Percentiles rank a stretch among this genome's conserved stretches.
phyloP scores from a whole-genome alignment of 2,329 filamentous ascomycete genomes.

The Sporothrix luriei region DNA sequence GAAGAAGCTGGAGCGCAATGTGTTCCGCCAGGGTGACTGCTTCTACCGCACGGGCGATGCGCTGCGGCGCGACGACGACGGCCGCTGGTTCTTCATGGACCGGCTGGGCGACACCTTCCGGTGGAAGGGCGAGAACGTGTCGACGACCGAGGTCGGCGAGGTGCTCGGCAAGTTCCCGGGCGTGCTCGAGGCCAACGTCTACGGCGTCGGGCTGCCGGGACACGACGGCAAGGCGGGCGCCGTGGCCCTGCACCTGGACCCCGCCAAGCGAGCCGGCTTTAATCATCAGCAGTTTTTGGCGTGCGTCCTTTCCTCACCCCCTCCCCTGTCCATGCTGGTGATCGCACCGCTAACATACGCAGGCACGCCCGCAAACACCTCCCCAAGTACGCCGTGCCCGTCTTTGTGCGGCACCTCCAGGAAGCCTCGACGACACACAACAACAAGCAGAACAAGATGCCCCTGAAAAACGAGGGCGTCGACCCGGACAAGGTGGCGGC shows the following conservation, averaged over 20 bases:
- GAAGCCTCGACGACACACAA: slow-evolving; percentile 67
- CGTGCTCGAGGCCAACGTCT: slow-evolving; percentile 80
- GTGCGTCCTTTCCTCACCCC: slow-evolving; percentile 39
- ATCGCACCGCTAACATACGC: background rate
- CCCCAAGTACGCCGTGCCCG: slow-evolving; percentile 73
- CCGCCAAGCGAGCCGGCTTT: slow-evolving; percentile 46
- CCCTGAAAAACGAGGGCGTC: slow-evolving; percentile 67
- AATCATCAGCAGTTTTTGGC: slow-evolving; percentile 62
- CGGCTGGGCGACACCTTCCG: slow-evolving; percentile 71
- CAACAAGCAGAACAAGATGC: slow-evolving; percentile 79
- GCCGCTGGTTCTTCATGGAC: slow-evolving; percentile 71
- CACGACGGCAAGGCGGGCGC: slow-evolving; percentile 86
- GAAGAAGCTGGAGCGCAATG: slow-evolving; percentile 66
- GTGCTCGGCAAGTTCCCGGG: slow-evolving; percentile 67
- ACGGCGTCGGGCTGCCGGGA: slow-evolving; percentile 75
- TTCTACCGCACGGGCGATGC: slow-evolving; percentile 72
- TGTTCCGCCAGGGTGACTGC: slow-evolving; percentile 67
- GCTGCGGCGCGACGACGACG: slow-evolving; percentile 61
- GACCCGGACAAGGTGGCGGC: slow-evolving; percentile 54
- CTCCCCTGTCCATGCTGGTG: background rate
- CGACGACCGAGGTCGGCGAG: slow-evolving; percentile 77
- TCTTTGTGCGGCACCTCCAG: slow-evolving; percentile 68
- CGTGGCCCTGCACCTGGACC: slow-evolving; percentile 43
- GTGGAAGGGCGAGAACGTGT: slow-evolving; percentile 84
- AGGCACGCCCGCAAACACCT: slow-evolving; percentile 61